Base-by-base conservation (phyloP, 2,329 filamentous ascomycete genomes). In the Cladosporium austrohemisphaericum region DNA sequence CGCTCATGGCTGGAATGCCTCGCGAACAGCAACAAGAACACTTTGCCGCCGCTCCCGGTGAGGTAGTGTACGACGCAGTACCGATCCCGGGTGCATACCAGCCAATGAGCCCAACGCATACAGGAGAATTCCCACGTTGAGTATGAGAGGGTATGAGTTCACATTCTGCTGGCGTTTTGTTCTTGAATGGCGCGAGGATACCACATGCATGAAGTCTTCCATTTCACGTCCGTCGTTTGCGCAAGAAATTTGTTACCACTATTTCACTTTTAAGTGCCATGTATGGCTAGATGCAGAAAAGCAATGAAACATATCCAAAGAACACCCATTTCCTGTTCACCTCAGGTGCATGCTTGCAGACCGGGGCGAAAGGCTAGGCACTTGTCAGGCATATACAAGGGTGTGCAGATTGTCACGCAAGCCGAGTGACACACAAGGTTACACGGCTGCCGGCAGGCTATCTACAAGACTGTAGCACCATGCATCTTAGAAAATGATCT, bases 21-120 rank as follows among this genome's bases (percentile, higher is more conserved):
- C 62, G 68, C 41, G 74, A 77, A 59, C 74, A 73, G 46, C 61
- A 76, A 51, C 78, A 84, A 57, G 76, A 83, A 41, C 86, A 88
- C 57, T 83, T 83, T 14, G 79, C 78, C 9, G 78, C 82, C 20
- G 86, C 86, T 8, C 83, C 86, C 0, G 86, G 90, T 40, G 92
- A 96, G 76, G 81, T 86, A 60, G 81, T 83, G 41, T 96, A 95
- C 68, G 91, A 84, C 10, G 74, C 85, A 18, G 92, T 96, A 25
- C 88, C 91, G 1, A 95, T 96, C 52, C 92, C 92, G 0, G 87
- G 86, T 5, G 87, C 90, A 0, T 96, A 96, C 33, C 60, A 64
- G 23, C 61, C 60, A 9, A 36, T 61, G 46, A 54, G 51, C 41
- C 57, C 55, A 6, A 45, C 49, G 31, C 47, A 50, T 19, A 41